Base-by-base conservation (phyloP, 768 basidiomycete genomes). In the Strobilomyces dryophilus region DNA sequence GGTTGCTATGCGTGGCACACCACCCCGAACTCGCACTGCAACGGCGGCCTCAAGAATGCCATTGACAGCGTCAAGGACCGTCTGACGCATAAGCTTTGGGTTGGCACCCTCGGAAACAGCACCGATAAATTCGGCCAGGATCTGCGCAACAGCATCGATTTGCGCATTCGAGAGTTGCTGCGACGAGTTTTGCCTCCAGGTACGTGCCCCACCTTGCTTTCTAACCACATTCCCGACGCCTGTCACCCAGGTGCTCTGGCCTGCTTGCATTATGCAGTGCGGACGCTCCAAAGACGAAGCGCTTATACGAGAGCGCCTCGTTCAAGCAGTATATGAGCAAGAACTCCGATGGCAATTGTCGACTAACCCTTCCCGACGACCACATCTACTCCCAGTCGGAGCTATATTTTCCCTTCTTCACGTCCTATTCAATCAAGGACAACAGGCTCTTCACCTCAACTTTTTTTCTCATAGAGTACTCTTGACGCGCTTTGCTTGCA, bases 261-360 rank as follows among this genome's bases (percentile, higher is more conserved):
- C 0, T 87, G 84, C 57, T 73, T 94, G 17, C 91, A 93, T 67
- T 93, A 91, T 61, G 86, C 87, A 10, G 80, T 92, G 45, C 90
- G 3, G 90, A 92, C 62, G 91, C 89, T 1, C 90, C 90, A 0
- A 91, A 89, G 72, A 92, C 86, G 0, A 91, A 88, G 57, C 66
- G 80, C 36, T 90, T 88, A 66, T 89, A 86, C 68, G 89, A 93
- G 71, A 83, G 82, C 29, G 86, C 79, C 0, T 80, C 85, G 0
- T 98, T 84, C 76, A 82, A 84, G 59, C 87, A 93, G 59, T 98
- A 98, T 68, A 82, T 85, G 53, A n/a, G n/a, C n/a, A n/a, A n/a
- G n/a, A n/a, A n/a, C n/a, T n/a, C n/a, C n/a, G n/a, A n/a, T n/a
- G n/a, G n/a, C n/a, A n/a, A n/a, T n/a, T n/a, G n/a, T n/a, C n/a